Evolutionary conservation across 2,329 filamentous ascomycete species (phyloP), one percentile per base, ranked within the genome.

Genomic region (Daldinia sp.): DNA sequence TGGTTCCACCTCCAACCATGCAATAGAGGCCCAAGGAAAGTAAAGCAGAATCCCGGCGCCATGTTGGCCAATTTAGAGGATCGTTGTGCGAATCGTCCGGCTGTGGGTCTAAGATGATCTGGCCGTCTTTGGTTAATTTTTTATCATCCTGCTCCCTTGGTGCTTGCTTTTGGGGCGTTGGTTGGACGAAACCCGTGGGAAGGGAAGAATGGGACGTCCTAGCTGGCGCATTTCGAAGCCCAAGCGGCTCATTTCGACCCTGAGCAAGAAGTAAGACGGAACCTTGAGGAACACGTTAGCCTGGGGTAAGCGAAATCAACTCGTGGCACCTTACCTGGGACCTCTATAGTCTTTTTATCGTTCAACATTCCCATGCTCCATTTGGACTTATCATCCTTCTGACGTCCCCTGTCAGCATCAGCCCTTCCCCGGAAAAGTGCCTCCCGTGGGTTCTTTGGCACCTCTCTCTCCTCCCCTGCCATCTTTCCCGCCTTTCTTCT

Each of bases 1-100:
- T 97, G 81, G 96, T 96, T 41, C 94, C 94, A 37, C 94, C 94
- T 57, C 94, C 94, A 15, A 97, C 78, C 87, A 97, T 91, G 77
- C 93, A 97, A 77, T 96, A 97, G 72, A 97, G 90, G 1, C 94
- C 94, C 3, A 98, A 81, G 0, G 90, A 94, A 0, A 96, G 71
- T 64, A 98, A 78, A 0, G 94, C 92, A 21, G 83, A 77, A 76
- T 98, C 93, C 76, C 94, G 84, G 37, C 92, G 86, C 88, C 92
- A 92, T 5, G 84, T 80, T 0, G 91, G 88, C 94, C 94, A 98
- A 75, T 98, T 98, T 58, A 98, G 80, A 1, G 94, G 94, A 71
- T 98, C 94, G 68, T 98, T 97, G 52, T 84, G 81, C 0, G 92
- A 93, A 52, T 97, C 93, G 62, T 97, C 93, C 0, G 94, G 94